Evolutionary conservation across 2,329 filamentous ascomycete species (phyloP), one percentile per base, ranked within the genome.

Genomic region (Coniochaeta sp.): DNA sequence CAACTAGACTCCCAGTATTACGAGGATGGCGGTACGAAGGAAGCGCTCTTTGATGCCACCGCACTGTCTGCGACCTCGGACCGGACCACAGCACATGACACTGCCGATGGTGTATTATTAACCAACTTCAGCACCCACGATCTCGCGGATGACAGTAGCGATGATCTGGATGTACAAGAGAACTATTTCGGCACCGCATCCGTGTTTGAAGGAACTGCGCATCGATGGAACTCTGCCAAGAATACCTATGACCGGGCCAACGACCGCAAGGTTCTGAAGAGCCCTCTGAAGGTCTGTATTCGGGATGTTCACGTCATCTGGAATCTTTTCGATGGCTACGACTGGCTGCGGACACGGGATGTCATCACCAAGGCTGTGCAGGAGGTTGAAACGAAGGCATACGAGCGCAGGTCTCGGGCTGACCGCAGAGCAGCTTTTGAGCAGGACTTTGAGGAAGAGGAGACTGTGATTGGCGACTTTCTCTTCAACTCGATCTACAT

Each of bases 401-500:
- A 89, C 55, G 90, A 97, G 70, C 86, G 89, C 60, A 84, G 86
- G 61, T 78, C 84, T 26, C 80, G 83, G 47, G 73, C 77, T 52
- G 80, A 82, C 6, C 84, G 85, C 58, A 77, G 83, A 62, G 79
- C 82, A 58, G 77, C 81, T 9, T 79, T 82, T 59, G 69, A 74
- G 71, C 84, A 73, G 68, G 89, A 88, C 58, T 88, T 87, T 38
- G 87, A 93, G 26, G 83, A 96, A 56, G 89, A 93, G 50, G 90
- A 93, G 72, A 90, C 87, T 14, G 90, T 89, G 6, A 96, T 98
- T 73, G 92, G 91, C 6, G 96, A 99, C 71, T 96, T 96, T 66
- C 80, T 99, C 17, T 99, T 99, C 81, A 98, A 99, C 71, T 99
- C 95, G 0, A 96, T 99, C 59, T 99, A 97, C 76, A 97, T 99